phyloP scores from a whole-genome alignment of 305 asterid species.

The Striga hermonthica region DNA sequence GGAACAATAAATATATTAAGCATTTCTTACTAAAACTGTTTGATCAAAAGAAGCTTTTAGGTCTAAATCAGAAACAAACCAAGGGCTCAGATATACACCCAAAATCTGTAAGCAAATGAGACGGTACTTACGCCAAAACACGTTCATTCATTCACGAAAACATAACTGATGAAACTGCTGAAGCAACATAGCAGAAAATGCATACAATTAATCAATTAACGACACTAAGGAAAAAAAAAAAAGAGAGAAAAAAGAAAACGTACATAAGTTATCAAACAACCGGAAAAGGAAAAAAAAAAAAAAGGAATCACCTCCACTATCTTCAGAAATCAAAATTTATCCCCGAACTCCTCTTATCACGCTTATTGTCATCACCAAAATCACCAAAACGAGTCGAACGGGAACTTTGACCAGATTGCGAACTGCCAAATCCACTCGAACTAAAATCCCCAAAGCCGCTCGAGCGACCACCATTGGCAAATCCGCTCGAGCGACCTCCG shows the following conservation, averaged over 20 bases:
- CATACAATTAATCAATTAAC: neutral
- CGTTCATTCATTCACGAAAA: too few relatives aligned
- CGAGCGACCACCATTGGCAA: conserved; percentile 41
- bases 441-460: conserved; percentile 49
- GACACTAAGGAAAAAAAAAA: neutral
- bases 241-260: neutral
- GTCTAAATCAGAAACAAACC: too few relatives aligned
- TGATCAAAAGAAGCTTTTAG: too few relatives aligned
- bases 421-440: conserved; percentile 42
- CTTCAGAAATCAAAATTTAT: conserved; percentile 37
- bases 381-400: conserved; percentile 41
- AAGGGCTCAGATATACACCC: too few relatives aligned
- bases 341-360: conserved; percentile 33
- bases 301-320: conserved; percentile 34
- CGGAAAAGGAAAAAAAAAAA: neutral
- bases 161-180: too few relatives aligned
- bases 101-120: too few relatives aligned
- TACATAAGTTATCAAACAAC: neutral
- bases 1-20: too few relatives aligned
- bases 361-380: conserved; percentile 35
- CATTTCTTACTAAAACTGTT: too few relatives aligned
- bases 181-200: too few relatives aligned
- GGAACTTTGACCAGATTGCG: conserved; percentile 32
- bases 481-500: conserved; percentile 45
- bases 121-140: too few relatives aligned